phyloP scores from a whole-genome alignment of 441 rosid species.

The Cnidoscolus chayamansa region DNA sequence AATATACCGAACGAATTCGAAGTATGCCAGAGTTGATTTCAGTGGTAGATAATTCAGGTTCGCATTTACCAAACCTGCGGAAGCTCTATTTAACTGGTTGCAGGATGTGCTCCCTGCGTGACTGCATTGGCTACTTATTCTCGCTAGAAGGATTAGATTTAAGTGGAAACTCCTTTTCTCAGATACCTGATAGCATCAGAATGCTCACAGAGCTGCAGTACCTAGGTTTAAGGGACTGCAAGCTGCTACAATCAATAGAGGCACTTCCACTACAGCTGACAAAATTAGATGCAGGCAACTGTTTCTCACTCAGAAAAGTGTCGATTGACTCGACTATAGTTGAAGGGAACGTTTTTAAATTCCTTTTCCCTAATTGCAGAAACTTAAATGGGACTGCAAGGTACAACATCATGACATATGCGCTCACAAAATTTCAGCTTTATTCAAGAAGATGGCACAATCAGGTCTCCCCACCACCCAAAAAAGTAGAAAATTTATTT shows the following conservation, averaged over 20 bases:
- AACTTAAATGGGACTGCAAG: background rate
- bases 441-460: background rate
- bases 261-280: no score
- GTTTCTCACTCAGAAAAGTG: no score
- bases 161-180: background rate
- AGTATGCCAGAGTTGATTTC: no score
- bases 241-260: no score
- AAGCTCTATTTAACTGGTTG: background rate
- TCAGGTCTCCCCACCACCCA: background rate
- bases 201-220: no score
- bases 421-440: background rate
- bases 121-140: background rate
- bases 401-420: background rate
- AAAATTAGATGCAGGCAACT: no score
- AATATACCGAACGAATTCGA: no score
- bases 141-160: conserved; percentile 13
- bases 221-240: no score
- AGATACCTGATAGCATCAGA: background rate
- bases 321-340: no score
- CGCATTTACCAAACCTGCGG: no score
- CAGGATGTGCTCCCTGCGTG: background rate
- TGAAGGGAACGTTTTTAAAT: background rate
- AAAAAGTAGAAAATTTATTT: no score
- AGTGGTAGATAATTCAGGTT: no score
- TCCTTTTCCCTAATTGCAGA: conserved; percentile 14